Evolutionary conservation across 768 basidiomycete species (phyloP).

Genomic region (Kondoa subrosea): DNA sequence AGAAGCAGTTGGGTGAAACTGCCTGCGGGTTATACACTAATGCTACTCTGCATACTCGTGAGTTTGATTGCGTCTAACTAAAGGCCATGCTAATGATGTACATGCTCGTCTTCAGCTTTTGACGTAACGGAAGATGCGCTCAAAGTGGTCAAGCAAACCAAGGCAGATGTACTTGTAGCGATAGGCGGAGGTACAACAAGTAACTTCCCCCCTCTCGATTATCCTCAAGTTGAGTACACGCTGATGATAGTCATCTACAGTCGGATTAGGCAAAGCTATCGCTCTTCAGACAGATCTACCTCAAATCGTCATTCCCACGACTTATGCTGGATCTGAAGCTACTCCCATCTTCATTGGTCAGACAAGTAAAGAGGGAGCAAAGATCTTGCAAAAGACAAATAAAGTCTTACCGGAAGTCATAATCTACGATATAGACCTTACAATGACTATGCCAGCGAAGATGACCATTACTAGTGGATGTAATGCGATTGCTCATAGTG

Average conservation of each 20-base stretch:
- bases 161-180: slow-evolving; percentile 34
- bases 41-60: slow-evolving; percentile 38
- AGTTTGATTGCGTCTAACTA: too few relatives aligned
- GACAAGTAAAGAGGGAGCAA: slow-evolving; percentile 33
- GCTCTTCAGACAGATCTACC: slow-evolving; percentile 33
- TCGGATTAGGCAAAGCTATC: slow-evolving; percentile 36
- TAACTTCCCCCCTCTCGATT: too few relatives aligned
- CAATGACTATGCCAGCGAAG: slow-evolving; percentile 32
- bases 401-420: slow-evolving; percentile 36
- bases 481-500: slow-evolving; percentile 38
- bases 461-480: slow-evolving; percentile 35
- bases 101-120: too few relatives aligned
- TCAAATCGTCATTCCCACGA: slow-evolving; percentile 36
- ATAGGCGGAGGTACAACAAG: neutral
- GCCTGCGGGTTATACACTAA: slow-evolving; percentile 32
- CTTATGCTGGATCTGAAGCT: slow-evolving; percentile 36
- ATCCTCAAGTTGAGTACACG: slow-evolving; percentile 9
- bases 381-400: slow-evolving; percentile 34
- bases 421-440: slow-evolving; percentile 37
- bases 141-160: slow-evolving; percentile 23
- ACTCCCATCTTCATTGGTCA: slow-evolving; percentile 37
- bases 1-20: neutral
- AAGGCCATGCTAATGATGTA: too few relatives aligned
- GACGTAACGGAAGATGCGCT: slow-evolving; percentile 35
- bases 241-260: slow-evolving; percentile 33